Conservation (phyloP, 768 basidiomycete species). For the Pholiota conissans region DNA sequence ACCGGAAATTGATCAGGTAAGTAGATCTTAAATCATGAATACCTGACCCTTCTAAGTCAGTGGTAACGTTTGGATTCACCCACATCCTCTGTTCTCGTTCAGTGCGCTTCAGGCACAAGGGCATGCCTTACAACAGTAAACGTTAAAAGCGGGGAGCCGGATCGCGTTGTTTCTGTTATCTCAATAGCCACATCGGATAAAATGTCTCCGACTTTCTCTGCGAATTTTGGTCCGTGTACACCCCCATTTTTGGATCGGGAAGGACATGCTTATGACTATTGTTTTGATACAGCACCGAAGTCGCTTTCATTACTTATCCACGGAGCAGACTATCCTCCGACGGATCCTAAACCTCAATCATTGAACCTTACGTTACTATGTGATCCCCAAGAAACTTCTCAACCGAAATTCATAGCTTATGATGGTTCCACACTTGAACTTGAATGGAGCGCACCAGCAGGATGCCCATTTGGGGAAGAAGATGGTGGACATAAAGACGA, state of each 20-base stretch:
- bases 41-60: not conserved
- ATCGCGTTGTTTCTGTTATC: slow-evolving; percentile 73
- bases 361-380: slow-evolving; percentile 67
- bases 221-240: slow-evolving; percentile 37
- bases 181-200: slow-evolving; percentile 55
- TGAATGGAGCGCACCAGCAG: slow-evolving; percentile 64
- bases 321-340: slow-evolving; percentile 61
- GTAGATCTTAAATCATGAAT: slow-evolving; percentile 20
- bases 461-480: slow-evolving; percentile 44
- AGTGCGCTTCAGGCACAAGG: slow-evolving; percentile 67
- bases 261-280: not conserved
- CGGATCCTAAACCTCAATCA: slow-evolving; percentile 50
- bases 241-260: not conserved
- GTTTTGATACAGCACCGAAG: slow-evolving; percentile 41
- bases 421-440: slow-evolving; percentile 53
- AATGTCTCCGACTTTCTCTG: slow-evolving; percentile 29
- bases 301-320: slow-evolving; percentile 57
- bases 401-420: slow-evolving; percentile 60
- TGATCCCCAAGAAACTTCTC: slow-evolving; percentile 35
- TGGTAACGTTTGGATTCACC: not conserved
- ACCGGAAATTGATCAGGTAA: slow-evolving; percentile 66
- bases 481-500: slow-evolving; percentile 28
- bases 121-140: slow-evolving; percentile 76
- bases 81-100: slow-evolving; percentile 7
- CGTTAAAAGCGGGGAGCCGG: slow-evolving; percentile 48